Conservation (phyloP, 2,329 filamentous ascomycete genomes). For the Didymella pomorum region DNA sequence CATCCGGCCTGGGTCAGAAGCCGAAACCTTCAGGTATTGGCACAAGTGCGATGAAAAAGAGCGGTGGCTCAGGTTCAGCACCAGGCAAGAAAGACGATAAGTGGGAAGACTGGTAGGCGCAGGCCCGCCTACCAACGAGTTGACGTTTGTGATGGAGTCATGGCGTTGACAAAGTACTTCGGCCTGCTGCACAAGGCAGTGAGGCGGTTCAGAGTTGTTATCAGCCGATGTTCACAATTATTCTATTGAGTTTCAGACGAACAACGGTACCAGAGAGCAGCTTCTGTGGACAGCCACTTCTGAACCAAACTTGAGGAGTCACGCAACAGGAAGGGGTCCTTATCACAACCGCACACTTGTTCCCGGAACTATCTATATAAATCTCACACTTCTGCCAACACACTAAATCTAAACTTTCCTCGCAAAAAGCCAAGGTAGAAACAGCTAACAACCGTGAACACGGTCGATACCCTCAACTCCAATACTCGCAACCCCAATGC, state of each 20-base stretch:
- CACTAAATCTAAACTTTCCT: not conserved
- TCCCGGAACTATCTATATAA: too few species aligned
- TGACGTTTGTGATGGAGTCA: conserved; percentile 5
- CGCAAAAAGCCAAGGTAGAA: not conserved
- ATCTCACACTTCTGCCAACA: not conserved
- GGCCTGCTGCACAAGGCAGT: not conserved
- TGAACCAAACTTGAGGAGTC: not conserved
- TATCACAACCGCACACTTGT: not conserved
- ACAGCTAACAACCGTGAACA: not conserved
- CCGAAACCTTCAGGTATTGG: conserved; percentile 63
- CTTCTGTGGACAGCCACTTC: not conserved
- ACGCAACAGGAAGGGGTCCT: not conserved
- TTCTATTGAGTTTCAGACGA: not conserved
- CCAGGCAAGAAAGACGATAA: conserved; percentile 61
- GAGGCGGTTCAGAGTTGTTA: not conserved
- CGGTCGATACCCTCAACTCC: not conserved
- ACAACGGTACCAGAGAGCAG: not conserved
- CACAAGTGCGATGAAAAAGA: conserved; percentile 70
- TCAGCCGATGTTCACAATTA: too few species aligned
- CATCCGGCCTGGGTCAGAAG: conserved; percentile 40
- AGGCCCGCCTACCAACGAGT: not conserved
- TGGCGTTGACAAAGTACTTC: conserved; percentile 5
- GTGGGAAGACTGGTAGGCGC: conserved; percentile 63
- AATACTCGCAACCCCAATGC: too few species aligned
- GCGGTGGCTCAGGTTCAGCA: conserved; percentile 30